phyloP scores from a whole-genome alignment of 768 basidiomycete genomes.

The Pleurotus eryngii region DNA sequence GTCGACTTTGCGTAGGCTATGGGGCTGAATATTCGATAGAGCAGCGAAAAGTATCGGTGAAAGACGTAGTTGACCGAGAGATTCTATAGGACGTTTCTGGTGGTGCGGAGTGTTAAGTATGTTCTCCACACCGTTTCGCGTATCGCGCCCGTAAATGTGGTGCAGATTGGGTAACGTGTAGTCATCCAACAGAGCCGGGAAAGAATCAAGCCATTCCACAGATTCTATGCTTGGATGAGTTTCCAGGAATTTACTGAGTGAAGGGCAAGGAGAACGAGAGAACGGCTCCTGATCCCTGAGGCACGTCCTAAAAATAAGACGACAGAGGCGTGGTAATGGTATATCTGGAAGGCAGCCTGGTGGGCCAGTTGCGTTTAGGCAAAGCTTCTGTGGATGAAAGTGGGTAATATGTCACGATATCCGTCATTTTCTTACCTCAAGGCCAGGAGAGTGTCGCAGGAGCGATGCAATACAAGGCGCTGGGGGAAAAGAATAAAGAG shows the following conservation, averaged over 20 bases:
- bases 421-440: not conserved
- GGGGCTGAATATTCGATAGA: not conserved
- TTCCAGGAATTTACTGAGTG: not conserved
- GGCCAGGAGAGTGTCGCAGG: not conserved
- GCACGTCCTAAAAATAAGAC: not conserved
- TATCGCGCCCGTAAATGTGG: not conserved
- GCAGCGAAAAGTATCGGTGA: not conserved
- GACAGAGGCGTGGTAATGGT: not conserved
- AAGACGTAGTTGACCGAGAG: not conserved
- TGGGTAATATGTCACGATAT: not conserved
- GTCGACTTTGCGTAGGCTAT: not conserved
- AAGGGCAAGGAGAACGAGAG: not conserved
- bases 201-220: constrained; percentile 2
- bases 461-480: not conserved
- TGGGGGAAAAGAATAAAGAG: not conserved
- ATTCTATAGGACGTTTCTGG: not conserved
- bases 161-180: not conserved
- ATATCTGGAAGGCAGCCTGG: not conserved
- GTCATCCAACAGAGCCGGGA: not conserved
- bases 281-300: not conserved
- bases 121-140: not conserved
- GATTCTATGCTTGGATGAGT: constrained; percentile 1
- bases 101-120: not conserved
- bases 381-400: not conserved
- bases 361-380: not conserved